A percentile compares a stretch with the other conserved stretches of the same genome.
Conservation (phyloP, 1,284 basidiomycete species). For the Irpex sp. region DNA sequence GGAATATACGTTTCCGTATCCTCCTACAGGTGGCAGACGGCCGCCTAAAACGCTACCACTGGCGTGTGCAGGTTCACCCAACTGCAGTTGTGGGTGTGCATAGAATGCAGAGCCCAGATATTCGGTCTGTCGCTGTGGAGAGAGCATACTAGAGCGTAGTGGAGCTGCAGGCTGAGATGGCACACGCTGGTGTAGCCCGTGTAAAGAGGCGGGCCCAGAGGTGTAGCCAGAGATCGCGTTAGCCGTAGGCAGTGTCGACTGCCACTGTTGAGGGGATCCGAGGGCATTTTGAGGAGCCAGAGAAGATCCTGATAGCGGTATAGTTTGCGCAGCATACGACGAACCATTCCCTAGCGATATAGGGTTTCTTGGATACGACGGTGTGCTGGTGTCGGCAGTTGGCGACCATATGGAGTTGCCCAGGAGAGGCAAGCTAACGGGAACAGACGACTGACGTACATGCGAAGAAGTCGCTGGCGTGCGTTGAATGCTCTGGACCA, state of each 20-base stretch:
- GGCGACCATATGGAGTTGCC: slow-evolving; percentile 14
- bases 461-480: slow-evolving; percentile 17
- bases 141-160: slow-evolving; percentile 10
- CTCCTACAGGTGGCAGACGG: not conserved
- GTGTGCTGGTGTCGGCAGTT: not conserved
- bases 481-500: slow-evolving; percentile 41
- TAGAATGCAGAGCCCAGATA: slow-evolving; percentile 10
- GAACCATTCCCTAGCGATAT: not conserved
- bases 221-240: slow-evolving; percentile 11
- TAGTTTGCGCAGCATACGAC: not conserved
- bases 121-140: slow-evolving; percentile 8
- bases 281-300: slow-evolving; percentile 5
- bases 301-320: not conserved
- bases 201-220: slow-evolving; percentile 1
- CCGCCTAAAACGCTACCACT: not conserved
- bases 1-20: not conserved
- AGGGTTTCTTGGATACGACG: slow-evolving; percentile 2
- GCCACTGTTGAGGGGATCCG: slow-evolving; percentile 1
- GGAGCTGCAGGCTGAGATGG: slow-evolving; percentile 18
- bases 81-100: not conserved
- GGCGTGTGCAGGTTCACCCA: not conserved
- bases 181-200: slow-evolving; percentile 18
- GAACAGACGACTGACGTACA: slow-evolving; percentile 25
- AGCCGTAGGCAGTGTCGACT: slow-evolving; percentile 10
- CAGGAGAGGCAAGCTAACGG: slow-evolving; percentile 25